These are phyloP conservation scores for Trypanosomatidae sp. DNA, from an alignment of 208 protist genomes.

Conservation along the genomic window DNA sequence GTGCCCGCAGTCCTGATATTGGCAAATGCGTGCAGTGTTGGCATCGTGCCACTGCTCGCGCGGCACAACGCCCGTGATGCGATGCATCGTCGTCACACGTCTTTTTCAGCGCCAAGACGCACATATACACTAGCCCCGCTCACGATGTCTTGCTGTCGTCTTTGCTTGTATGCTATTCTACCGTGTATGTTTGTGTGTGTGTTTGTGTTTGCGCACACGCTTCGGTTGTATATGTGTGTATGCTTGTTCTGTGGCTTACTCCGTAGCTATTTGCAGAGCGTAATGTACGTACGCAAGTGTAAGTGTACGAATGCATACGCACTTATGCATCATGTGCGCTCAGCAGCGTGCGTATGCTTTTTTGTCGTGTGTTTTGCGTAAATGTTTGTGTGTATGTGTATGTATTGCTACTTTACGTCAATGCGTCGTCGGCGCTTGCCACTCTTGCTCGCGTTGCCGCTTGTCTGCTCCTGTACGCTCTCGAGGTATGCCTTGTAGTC, in stretches of 20 bases:
- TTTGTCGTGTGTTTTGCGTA: no score
- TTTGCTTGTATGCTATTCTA: not conserved
- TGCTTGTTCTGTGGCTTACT: no score
- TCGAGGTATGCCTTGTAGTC: no score
- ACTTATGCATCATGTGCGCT: no score
- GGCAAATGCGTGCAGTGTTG: conserved; percentile 25
- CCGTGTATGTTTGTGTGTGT: no score
- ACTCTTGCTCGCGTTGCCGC: not conserved
- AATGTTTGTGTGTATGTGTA: no score
- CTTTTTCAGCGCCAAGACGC: not conserved
- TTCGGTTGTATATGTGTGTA: no score
- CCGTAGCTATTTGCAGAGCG: no score
- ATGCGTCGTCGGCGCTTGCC: not conserved
- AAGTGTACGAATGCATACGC: no score
- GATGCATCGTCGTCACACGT: not conserved
- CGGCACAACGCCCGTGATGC: conserved; percentile 33
- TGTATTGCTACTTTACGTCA: not conserved
- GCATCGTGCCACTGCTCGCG: conserved; percentile 27
- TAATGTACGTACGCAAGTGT: no score
- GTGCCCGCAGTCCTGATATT: conserved; percentile 53
- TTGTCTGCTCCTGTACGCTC: not conserved
- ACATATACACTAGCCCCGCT: not conserved
- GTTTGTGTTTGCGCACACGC: no score
- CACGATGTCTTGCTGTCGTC: not conserved
- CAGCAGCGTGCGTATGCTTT: no score